phyloP scores from a whole-genome alignment of 108 stramenopile species.

The Pelagomonas calceolata region DNA sequence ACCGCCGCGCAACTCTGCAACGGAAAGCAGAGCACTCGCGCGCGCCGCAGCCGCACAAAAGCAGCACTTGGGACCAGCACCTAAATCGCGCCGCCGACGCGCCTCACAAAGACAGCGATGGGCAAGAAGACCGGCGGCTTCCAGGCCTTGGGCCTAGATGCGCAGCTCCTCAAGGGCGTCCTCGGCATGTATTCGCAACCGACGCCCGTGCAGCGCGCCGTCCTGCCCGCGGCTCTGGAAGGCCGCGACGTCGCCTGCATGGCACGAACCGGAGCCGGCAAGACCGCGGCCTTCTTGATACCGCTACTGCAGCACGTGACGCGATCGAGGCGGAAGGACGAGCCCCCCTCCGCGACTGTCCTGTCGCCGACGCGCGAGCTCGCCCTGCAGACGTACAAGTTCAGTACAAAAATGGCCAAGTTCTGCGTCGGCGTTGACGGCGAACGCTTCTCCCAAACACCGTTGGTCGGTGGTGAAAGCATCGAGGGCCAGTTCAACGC shows the following conservation, averaged over 20 bases:
- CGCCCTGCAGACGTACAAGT: constrained; percentile 75
- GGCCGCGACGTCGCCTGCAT: constrained; percentile 86
- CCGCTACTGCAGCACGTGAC: constrained; percentile 73
- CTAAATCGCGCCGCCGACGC: too few species aligned
- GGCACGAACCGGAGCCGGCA: constrained; percentile 91
- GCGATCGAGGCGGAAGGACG: not conserved
- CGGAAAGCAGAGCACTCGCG: too few species aligned
- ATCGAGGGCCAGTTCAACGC: constrained; percentile 89
- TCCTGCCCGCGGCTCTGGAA: constrained; percentile 73
- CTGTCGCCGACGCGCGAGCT: constrained; percentile 94
- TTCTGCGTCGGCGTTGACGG: constrained; percentile 18
- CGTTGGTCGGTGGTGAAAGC: constrained; percentile 90
- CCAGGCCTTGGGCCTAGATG: constrained; percentile 61
- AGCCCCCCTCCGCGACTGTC: constrained; percentile 54
- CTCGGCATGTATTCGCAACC: constrained; percentile 80
- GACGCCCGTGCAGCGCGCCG: constrained; percentile 94
- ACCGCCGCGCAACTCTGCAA: too few species aligned
- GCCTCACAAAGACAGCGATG: too few species aligned
- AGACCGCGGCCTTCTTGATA: constrained; percentile 87
- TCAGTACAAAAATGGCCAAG: constrained; percentile 66
- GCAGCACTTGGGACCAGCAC: too few species aligned
- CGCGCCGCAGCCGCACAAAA: too few species aligned
- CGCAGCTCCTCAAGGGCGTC: constrained; percentile 62
- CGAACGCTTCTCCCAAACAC: constrained; percentile 51
- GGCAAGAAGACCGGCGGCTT: constrained; percentile 51